Conservation (phyloP, 352 stramenopile genomes). For the Phytopythium vexans region DNA sequence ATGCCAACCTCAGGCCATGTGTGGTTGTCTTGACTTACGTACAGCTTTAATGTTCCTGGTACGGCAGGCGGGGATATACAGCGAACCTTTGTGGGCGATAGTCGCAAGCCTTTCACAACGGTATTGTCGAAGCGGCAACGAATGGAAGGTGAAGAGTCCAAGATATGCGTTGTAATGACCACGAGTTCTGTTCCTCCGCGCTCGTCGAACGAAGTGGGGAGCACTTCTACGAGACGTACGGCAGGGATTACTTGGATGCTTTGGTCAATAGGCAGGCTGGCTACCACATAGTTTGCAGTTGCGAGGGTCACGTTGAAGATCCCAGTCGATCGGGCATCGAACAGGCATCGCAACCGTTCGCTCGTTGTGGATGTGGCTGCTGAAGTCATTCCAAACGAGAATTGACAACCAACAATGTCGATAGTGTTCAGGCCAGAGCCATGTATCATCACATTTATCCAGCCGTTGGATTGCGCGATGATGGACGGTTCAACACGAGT, state of each 20-base stretch:
- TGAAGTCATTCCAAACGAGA: constrained; percentile 11
- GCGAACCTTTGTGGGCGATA: constrained; percentile 24
- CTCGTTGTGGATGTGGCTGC: not conserved
- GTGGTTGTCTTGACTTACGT: constrained; percentile 31
- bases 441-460: constrained; percentile 20
- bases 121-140: constrained; percentile 33
- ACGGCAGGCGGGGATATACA: constrained; percentile 24
- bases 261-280: constrained; percentile 16
- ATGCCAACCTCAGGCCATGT: constrained; percentile 31
- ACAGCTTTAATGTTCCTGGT: constrained; percentile 17
- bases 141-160: constrained; percentile 13
- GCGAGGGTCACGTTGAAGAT: constrained; percentile 21
- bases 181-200: constrained; percentile 32
- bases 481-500: constrained; percentile 20
- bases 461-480: constrained; percentile 21
- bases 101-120: constrained; percentile 15
- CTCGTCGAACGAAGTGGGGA: constrained; percentile 39
- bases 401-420: constrained; percentile 22
- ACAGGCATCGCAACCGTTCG: constrained; percentile 15
- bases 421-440: constrained; percentile 20
- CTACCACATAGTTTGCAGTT: constrained; percentile 3
- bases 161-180: constrained; percentile 25
- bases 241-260: constrained; percentile 28
- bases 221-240: constrained; percentile 14
- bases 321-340: constrained; percentile 30